Evolutionary conservation across 2,329 filamentous ascomycete genomes (phyloP).

Genomic region (Cladophialophora psammophila): DNA sequence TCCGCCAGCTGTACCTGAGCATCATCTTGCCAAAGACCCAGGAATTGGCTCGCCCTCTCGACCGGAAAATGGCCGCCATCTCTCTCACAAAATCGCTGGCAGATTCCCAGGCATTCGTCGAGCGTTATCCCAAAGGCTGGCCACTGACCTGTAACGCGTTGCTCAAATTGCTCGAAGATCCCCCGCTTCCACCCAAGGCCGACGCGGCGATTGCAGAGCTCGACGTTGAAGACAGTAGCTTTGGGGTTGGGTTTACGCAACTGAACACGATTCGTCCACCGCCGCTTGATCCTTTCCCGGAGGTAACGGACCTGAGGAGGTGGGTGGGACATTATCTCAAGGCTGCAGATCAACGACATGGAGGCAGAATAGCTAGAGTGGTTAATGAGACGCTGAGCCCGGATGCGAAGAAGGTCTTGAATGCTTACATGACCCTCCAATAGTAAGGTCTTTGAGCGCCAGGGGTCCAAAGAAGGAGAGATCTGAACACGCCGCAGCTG

Average conservation of each 20-base stretch:
- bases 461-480: neutral
- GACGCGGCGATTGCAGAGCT: slow-evolving; percentile 83
- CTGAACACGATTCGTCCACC: slow-evolving; percentile 86
- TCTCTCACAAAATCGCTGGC: slow-evolving; percentile 92
- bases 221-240: slow-evolving; percentile 93
- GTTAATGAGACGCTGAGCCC: slow-evolving; percentile 73
- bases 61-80: slow-evolving; percentile 92
- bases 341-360: slow-evolving; percentile 75
- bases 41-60: slow-evolving; percentile 83
- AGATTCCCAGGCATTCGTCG: slow-evolving; percentile 82
- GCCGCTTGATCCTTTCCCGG: slow-evolving; percentile 80
- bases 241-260: slow-evolving; percentile 92
- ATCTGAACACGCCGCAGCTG: neutral
- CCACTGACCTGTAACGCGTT: slow-evolving; percentile 87
- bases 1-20: slow-evolving; percentile 71
- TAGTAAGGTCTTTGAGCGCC: neutral
- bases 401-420: slow-evolving; percentile 61
- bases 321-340: slow-evolving; percentile 88
- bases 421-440: slow-evolving; percentile 53
- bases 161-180: slow-evolving; percentile 86
- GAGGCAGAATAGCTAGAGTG: slow-evolving; percentile 73
- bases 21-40: slow-evolving; percentile 90
- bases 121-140: slow-evolving; percentile 88
- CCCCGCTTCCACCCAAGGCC: slow-evolving; percentile 74
- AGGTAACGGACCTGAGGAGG: slow-evolving; percentile 77